Evolutionary conservation across 148 eudicot genomes (phyloP), one percentile per base, ranked within the genome.

Genomic region (Vaccinium darrowii): DNA sequence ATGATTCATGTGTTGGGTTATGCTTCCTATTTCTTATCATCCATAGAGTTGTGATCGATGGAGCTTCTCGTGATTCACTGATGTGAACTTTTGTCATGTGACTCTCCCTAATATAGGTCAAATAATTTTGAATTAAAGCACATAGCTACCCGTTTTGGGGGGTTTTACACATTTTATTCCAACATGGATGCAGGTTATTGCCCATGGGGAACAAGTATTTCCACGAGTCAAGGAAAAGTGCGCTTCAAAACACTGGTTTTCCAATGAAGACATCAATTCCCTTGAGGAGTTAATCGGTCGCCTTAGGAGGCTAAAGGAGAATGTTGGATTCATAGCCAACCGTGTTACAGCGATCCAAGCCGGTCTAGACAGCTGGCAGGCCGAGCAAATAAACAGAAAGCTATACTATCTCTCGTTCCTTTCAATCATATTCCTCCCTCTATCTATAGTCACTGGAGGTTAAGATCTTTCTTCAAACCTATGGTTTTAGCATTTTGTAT

Each of bases 131-230:
- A 71, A 51, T 15, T 27, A 33, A 82, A 82, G 60, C 63, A 72
- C 47, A 15, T 57, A 6, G 56, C n/a, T 23, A 39, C 21, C 23
- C 8, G 15, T 8, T 75, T 4, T 33, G 23, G 43, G 58, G 80
- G 52, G 57, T 39, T 71, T 57, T n/a, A 54, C 16, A 3, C 36
- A 33, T 2, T 14, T 8, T 52, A 8, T 9, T 8, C 77, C 63
- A 8, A 71, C 74, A 3, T 3, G 19, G 53, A 19, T 83, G 81
- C 86, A 96, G 99, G 97, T 91, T 76, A 94, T 97, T 85, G 96
- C 98, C 0, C 98, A 97, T 56, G 95, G 98, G 75, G 99, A 97
- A 87, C 98, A 97, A 89, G 98, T 97, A n/a, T 93, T 97, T 88
- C 97, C 98, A 11, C 93, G 98, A 53, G 95, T 95, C 9, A 97